Percentiles rank a stretch among this genome's conserved stretches.
Conservation (phyloP, 441 rosid species). For the Capsella rubella region DNA sequence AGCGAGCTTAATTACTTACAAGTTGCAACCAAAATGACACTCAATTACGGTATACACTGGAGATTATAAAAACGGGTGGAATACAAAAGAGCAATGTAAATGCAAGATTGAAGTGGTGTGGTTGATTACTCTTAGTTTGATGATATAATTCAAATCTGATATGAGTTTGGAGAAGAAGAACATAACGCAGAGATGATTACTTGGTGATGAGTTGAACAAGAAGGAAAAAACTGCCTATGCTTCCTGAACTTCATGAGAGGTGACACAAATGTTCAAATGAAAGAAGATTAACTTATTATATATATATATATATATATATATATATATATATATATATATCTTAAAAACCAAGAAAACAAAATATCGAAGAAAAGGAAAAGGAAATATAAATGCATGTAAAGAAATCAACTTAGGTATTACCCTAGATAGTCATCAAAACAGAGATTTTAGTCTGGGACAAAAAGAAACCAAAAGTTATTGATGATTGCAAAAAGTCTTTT, state of each 20-base stretch:
- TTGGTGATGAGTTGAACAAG: conserved; percentile 32
- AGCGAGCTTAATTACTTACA: conserved; percentile 25
- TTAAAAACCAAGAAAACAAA: conserved; percentile 7
- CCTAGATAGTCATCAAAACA: conserved; percentile 24
- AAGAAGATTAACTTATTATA: background rate
- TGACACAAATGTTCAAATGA: conserved; percentile 19
- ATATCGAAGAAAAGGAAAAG: background rate
- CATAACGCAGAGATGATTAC: conserved; percentile 27
- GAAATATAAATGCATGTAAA: background rate
- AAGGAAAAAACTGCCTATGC: conserved; percentile 30
- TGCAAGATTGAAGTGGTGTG: background rate
- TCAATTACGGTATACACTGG: background rate
- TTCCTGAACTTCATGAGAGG: conserved; percentile 34
- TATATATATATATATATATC: background rate
- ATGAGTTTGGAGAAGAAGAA: conserved; percentile 19
- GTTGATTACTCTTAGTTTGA: background rate
- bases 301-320: background rate
- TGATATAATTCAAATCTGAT: background rate
- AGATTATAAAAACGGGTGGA: background rate
- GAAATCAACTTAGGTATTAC: conserved; percentile 17
- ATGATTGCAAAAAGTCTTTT: background rate
- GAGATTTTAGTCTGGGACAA: background rate
- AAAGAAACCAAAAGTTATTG: background rate
- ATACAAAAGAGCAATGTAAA: conserved; percentile 21
- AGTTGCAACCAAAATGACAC: conserved; percentile 17